Base-by-base conservation (phyloP, 2,329 filamentous ascomycete species). In the Aspergillus aculeatus region DNA sequence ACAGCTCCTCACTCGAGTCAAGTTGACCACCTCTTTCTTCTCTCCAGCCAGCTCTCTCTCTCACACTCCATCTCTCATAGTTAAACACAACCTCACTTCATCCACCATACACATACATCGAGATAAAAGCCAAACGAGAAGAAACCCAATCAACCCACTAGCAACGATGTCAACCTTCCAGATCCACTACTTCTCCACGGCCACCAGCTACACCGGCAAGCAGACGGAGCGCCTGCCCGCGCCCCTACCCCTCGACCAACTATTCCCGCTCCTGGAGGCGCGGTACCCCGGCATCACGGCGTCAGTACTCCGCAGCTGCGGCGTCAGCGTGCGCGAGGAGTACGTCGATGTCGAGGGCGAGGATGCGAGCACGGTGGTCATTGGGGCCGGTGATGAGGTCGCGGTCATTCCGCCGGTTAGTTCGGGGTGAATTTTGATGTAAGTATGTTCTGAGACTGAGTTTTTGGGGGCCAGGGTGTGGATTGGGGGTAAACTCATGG, bases 321-420 rank as follows among this genome's bases (percentile, higher is more conserved):
- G 75, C 2, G 69, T 81, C 19, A 80, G 77, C 58, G 57, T 80
- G 11, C 74, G 77, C 31, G 68, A 77, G 48, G 77, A 79, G 54
- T 81, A 81, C 66, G 77, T 80, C 4, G 78, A 80, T 66, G 56
- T 77, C 29, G 61, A 66, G 21, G 62, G 38, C 7, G 67, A 61
- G 24, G 64, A 57, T 11, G 59, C 65, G 9, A 66, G 64, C 29
- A 63, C 59, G 2, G 61, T 66, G 10, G 53, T 76, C 32, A 78
- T 81, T 59, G 53, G 64, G 47, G 56, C 62, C 5, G 77, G 77
- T 14, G 73, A 78, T 54, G 79, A 81, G 62, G 77, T 81, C 56
- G 79, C 75, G 16, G 71, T 81, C 61, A 80, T 81, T 63, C 79
- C 79, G 52, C 79, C 79, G 55, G 79, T 81, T 57, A 81, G 78